phyloP scores from a whole-genome alignment of 257 asterid species.

The Rhazya stricta region DNA sequence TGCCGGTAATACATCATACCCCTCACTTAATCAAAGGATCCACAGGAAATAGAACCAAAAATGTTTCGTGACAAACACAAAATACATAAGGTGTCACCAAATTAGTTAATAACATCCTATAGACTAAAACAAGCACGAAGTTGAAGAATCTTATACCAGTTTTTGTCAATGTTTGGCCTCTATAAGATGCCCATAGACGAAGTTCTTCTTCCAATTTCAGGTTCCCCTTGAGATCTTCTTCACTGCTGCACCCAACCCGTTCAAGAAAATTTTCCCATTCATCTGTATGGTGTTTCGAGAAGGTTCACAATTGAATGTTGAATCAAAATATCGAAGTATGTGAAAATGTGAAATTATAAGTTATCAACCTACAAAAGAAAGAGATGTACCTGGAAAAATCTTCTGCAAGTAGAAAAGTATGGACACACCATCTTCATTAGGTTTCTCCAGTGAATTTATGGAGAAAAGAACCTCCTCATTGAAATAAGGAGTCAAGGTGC shows the following conservation, averaged over 20 bases:
- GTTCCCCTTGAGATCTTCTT: conserved; percentile 72
- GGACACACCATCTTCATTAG: conserved; percentile 96
- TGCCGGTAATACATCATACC: conserved; percentile 99
- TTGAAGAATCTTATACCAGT: conserved; percentile 46
- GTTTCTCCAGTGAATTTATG: conserved; percentile 58
- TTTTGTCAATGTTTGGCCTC: conserved; percentile 97
- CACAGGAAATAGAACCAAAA: conserved; percentile 8
- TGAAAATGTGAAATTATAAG: conserved; percentile 10
- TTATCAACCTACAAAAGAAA: conserved; percentile 17
- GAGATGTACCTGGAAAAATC: conserved; percentile 71
- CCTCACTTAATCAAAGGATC: conserved; percentile 47
- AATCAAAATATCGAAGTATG: conserved; percentile 6
- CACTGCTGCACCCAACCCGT: conserved; percentile 59
- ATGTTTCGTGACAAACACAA: conserved; percentile 9
- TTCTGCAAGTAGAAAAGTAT: conserved; percentile 86
- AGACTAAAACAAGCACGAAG: conserved; percentile 13
- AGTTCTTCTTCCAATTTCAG: conserved; percentile 65
- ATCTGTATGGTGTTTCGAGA: conserved; percentile 39
- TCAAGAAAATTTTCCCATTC: conserved; percentile 93
- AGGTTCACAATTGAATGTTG: conserved; percentile 15
- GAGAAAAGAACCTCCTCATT: conserved; percentile 90
- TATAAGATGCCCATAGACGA: conserved; percentile 93
- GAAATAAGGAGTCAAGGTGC: conserved; percentile 85
- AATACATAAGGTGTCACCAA: neutral
- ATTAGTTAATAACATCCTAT: neutral